phyloP scores from a whole-genome alignment of 179 eudicot species.

The Patellifolia procumbens region DNA sequence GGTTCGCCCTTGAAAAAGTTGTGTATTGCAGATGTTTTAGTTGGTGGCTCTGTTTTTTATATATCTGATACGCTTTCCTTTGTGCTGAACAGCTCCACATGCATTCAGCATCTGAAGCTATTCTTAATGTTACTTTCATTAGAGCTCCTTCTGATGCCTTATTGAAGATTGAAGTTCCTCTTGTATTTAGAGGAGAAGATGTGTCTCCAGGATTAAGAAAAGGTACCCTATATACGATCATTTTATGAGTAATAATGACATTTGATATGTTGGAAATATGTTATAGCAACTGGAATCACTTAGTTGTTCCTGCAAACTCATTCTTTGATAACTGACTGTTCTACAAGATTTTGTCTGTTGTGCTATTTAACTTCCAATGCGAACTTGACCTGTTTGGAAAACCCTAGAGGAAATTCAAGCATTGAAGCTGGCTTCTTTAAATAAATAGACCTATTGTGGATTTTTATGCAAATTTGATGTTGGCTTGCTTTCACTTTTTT shows the following conservation, averaged over 20 bases:
- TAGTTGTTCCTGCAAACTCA: too few species aligned
- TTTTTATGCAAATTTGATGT: background rate
- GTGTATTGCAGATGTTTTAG: background rate
- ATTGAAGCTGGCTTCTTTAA: too few species aligned
- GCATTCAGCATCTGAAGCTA: conserved; percentile 74
- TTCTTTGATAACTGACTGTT: too few species aligned
- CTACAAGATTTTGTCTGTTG: too few species aligned
- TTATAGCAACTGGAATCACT: too few species aligned
- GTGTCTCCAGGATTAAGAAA: conserved; percentile 91
- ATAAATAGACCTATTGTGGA: background rate
- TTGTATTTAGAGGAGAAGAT: conserved; percentile 91
- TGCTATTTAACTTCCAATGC: too few species aligned
- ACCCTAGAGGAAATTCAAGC: too few species aligned
- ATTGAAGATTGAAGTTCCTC: conserved; percentile 87
- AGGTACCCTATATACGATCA: conserved; percentile 42
- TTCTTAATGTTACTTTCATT: conserved; percentile 82
- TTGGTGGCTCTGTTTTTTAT: background rate
- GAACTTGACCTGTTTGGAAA: too few species aligned
- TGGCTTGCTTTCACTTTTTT: conserved; percentile 1
- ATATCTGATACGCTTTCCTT: conserved; percentile 10
- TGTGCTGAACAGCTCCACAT: conserved; percentile 63
- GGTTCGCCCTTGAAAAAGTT: background rate
- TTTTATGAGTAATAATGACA: background rate
- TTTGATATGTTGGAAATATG: background rate
- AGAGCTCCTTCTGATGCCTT: conserved; percentile 93